phyloP scores from a whole-genome alignment of 768 basidiomycete genomes.

The Cyclocybe cylindracea region DNA sequence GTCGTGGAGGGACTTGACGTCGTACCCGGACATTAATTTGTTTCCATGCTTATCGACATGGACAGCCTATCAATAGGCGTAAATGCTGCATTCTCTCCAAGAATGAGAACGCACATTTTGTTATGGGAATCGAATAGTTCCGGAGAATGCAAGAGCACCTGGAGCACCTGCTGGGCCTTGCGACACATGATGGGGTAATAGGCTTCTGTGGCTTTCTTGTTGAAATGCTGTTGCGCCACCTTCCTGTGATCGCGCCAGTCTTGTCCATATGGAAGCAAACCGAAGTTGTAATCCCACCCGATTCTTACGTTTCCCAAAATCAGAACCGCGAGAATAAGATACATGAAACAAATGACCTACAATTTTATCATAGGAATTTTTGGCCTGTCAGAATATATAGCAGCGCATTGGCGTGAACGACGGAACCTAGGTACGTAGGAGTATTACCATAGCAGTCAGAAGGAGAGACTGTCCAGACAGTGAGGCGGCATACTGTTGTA shows the following conservation, averaged over 20 bases:
- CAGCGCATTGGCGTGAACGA: constrained; percentile 28
- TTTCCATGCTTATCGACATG: constrained; percentile 8
- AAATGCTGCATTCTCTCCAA: background rate
- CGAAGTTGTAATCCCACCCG: constrained; percentile 36
- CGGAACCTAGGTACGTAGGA: constrained; percentile 9
- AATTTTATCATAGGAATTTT: constrained; percentile 19
- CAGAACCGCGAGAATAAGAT: background rate
- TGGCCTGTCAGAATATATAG: constrained; percentile 47
- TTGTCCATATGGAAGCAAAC: constrained; percentile 32
- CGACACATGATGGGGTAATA: constrained; percentile 27
- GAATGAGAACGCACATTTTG: constrained; percentile 10
- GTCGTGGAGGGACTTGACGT: constrained; percentile 9
- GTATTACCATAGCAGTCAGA: background rate
- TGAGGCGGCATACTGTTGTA: constrained; percentile 12
- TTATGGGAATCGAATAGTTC: constrained; percentile 11
- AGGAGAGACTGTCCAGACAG: background rate
- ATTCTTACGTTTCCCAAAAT: constrained; percentile 14
- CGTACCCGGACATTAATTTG: constrained; percentile 17
- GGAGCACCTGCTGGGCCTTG: constrained; percentile 30
- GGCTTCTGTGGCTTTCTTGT: constrained; percentile 21
- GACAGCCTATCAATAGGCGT: constrained; percentile 10
- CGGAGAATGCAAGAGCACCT: constrained; percentile 18
- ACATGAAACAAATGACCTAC: background rate
- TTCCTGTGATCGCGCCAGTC: constrained; percentile 39
- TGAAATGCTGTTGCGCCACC: constrained; percentile 35